These are phyloP conservation scores for Fraxinus excelsior DNA, from an alignment of 257 asterid species.

Conservation along the genomic window DNA sequence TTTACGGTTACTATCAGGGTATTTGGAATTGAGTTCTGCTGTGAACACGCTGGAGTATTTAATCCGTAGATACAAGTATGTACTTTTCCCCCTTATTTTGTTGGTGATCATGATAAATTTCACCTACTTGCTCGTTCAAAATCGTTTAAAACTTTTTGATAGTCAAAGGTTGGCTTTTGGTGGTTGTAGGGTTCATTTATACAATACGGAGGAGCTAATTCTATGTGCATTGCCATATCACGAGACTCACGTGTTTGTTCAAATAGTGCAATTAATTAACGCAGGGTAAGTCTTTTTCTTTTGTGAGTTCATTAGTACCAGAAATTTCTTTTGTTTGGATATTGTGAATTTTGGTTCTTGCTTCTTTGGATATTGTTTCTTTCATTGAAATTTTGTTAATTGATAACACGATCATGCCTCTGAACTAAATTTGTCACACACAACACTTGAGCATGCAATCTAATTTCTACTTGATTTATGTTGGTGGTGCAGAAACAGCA, in stretches of 20 bases:
- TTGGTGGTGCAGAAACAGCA: slow-evolving; percentile 63
- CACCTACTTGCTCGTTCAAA: neutral
- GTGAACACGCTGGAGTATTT: slow-evolving; percentile 77
- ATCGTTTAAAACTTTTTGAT: neutral
- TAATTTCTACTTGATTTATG: slow-evolving; percentile 21
- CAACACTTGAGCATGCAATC: slow-evolving; percentile 1
- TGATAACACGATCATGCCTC: neutral
- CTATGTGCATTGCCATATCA: slow-evolving; percentile 89
- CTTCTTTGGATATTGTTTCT: slow-evolving; percentile 1
- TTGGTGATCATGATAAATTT: neutral
- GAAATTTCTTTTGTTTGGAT: slow-evolving; percentile 5
- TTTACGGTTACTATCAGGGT: slow-evolving; percentile 68
- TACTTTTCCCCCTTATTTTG: neutral
- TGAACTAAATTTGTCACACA: neutral
- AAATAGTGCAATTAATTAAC: slow-evolving; percentile 67
- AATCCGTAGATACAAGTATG: slow-evolving; percentile 84
- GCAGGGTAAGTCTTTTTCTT: slow-evolving; percentile 51
- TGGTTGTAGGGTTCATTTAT: slow-evolving; percentile 63
- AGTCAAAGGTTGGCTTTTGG: slow-evolving; percentile 6
- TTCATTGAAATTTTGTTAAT: neutral
- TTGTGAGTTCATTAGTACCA: neutral
- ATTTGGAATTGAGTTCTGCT: slow-evolving; percentile 61
- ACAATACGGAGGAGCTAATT: slow-evolving; percentile 75
- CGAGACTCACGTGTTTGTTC: slow-evolving; percentile 80
- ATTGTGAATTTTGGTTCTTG: neutral